These are phyloP conservation scores for Buddleja alternifolia DNA, from an alignment of 257 asterid genomes.

Conservation along the genomic window DNA sequence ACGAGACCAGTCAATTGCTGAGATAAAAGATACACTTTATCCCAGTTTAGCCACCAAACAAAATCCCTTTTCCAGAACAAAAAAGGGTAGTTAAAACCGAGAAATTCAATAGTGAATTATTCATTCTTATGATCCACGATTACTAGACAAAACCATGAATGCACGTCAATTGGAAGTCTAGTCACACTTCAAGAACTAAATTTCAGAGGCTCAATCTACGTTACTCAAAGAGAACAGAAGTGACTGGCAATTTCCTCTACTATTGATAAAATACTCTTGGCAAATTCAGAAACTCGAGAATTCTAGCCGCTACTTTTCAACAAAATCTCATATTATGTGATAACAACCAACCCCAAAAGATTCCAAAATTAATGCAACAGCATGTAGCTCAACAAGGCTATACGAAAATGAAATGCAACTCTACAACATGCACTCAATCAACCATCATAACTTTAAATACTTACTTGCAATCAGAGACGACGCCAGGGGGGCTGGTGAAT, in stretches of 20 bases:
- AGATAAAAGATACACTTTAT: neutral
- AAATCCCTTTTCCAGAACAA: neutral
- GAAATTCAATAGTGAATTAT: neutral
- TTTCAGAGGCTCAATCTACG: slow-evolving; percentile 1
- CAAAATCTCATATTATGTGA: no score
- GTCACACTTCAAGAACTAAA: neutral
- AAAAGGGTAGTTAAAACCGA: neutral
- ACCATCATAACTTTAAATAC: neutral
- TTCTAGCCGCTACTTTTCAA: neutral
- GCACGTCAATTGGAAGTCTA: neutral
- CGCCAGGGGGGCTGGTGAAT: no score
- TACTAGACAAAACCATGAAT: neutral
- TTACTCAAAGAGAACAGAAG: no score
- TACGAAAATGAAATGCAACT: no score
- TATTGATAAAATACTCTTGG: no score
- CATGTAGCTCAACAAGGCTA: neutral
- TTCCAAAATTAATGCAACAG: no score
- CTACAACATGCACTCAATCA: neutral
- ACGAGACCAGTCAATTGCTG: neutral
- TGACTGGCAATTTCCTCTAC: no score
- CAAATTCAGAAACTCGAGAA: no score
- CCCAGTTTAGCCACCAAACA: neutral
- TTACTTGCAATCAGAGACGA: no score
- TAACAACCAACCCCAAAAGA: no score
- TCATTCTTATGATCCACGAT: no score